Base-by-base conservation (phyloP, 1,284 basidiomycete species). In the Malassezia nana region DNA sequence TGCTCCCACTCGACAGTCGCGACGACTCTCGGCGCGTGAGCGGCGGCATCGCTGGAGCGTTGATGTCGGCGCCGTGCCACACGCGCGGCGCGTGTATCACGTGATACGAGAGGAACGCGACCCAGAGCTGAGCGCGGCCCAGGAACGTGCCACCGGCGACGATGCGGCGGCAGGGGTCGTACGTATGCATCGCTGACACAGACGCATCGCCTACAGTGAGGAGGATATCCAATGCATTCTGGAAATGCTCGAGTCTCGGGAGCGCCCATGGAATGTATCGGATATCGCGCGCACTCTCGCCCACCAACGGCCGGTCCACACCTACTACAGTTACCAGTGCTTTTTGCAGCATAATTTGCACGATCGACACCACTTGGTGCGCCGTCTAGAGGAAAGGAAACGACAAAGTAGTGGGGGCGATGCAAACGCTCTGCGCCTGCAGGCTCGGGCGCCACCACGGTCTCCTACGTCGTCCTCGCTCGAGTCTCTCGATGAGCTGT, bases 331-430 rank as follows among this genome's bases (percentile, higher is more conserved):
- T 54, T 65, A 56, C 31, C 63, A 63, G 30, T 47, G 62, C 22
- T 64, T 58, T 43, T 46, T 65, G 4, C 61, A 62, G 26, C 35
- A 42, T 35, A 65, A 65, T 42, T 55, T 63, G 30, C n/a, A 25
- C 9, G 46, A 45, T 5, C 16, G 42, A 12, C 45, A 29, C 13
- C 28, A 46, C 18, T 22, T 54, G 26, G 10, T 40, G 28, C 44
- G 31, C 26, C 25, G 38, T 7, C 30, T 39, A 43, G 32, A 26
- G 9, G 43, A 52, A 9, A 4, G 12, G 9, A 6, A 40, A 13
- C n/a, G 18, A 12, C 8, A 42, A 10, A 15, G 24, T 26, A 18
- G 22, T 6, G 16, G 8, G n/a, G 29, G 26, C 4, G 3, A 4
- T 4, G 43, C 18, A 1, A 45, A 5, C 28, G 43, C 29, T 6